Evolutionary conservation across 139 green algal genomes (phyloP).

Genomic region (Ettlia oleoabundans): DNA sequence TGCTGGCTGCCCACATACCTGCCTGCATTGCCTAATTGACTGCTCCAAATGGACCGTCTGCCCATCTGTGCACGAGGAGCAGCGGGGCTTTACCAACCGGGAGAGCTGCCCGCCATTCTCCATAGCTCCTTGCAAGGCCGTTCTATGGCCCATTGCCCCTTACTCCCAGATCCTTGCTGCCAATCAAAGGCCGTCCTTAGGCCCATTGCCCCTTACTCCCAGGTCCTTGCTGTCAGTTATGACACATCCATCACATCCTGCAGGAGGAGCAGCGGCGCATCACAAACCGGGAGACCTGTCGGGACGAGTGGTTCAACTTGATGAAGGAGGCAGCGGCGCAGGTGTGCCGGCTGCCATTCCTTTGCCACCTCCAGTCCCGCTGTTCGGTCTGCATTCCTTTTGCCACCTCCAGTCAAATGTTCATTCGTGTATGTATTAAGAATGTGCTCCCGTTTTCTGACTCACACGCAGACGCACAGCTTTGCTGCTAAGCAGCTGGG

Average conservation of each 20-base stretch:
- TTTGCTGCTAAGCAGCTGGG: conserved; percentile 27
- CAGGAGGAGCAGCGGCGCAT: conserved; percentile 62
- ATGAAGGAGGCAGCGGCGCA: conserved; percentile 48
- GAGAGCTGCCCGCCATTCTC: no score
- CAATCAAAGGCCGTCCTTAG: no score
- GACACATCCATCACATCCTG: background rate
- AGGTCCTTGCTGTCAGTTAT: background rate
- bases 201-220: no score
- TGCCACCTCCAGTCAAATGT: no score
- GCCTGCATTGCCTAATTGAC: background rate
- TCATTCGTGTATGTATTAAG: no score
- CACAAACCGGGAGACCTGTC: conserved; percentile 64
- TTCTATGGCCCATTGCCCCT: no score
- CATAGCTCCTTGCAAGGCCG: no score
- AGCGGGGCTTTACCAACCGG: background rate
- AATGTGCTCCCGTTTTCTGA: no score
- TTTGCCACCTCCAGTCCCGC: no score
- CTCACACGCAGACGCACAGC: conserved; percentile 27
- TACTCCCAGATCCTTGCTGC: background rate
- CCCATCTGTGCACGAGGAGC: background rate
- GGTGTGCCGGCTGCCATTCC: background rate
- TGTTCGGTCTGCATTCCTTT: no score
- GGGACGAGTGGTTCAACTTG: conserved; percentile 61
- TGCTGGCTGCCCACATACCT: no score
- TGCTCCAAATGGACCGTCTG: background rate